Base-by-base conservation (phyloP, 192 early-diverging fungal genomes). In the Diversispora eburnea region DNA sequence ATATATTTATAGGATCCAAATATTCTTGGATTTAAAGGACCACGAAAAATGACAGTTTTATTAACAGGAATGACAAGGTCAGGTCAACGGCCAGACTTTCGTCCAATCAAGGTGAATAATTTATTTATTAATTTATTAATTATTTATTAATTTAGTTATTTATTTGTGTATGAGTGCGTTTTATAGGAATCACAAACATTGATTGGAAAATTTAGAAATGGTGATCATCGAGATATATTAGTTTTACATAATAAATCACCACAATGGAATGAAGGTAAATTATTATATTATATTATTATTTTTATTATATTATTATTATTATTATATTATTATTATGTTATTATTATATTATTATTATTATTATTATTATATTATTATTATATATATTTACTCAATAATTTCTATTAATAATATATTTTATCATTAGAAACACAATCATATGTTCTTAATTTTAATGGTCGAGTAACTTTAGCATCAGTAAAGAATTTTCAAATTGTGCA, bases 401-500 rank as follows among this genome's bases (percentile, higher is more conserved):
- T 70, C 54, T 46, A 8, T 17, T 45, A 22, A 25, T 47, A 7
- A 68, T 73, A 48, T 10, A 51, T 63, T 61, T 39, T 13, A 22
- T 52, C 5, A 67, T 42, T 81, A 92, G 94, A 95, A 51, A 93
- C 91, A 7, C 84, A 91, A 66, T 91, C 93, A 17, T 98, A 91
- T 84, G 92, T 95, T 1, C 77, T 99, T n/a, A 96, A 98, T 77
- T 99, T 99, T 77, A 91, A 87, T 56, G 94, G 93, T 0, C 82
- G 97, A 10, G 94, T 99, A 2, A 89, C 89, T 9, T 72, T 91
- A 71, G 89, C 95, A 1, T 96, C 94, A 0, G 96, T 98, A 10
- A 99, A 99, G 76, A 99, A 98, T 77, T 96, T 99, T 76, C 96
- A 98, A 81, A 92, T 99, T 45, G 91, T 99, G 15, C 92, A 94